Evolutionary conservation across 2,329 filamentous ascomycete species (phyloP), one percentile per base, ranked within the genome.

Genomic region (Epicoccum nigrum): DNA sequence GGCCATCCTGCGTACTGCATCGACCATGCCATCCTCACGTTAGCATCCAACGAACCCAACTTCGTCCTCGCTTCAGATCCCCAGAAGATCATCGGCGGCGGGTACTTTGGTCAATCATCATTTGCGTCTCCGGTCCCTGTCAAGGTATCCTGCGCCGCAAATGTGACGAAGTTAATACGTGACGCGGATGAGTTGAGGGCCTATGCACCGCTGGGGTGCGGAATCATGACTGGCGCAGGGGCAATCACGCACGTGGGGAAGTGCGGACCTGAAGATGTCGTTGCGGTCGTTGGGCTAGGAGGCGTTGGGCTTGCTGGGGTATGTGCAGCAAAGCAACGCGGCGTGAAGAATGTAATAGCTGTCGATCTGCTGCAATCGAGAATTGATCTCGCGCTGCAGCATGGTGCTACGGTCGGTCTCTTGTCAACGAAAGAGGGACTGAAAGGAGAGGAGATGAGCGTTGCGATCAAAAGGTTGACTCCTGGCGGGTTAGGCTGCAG

Each of bases 51-150:
- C 48, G 68, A 73, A 12, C 71, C 79, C 51, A 83, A 83, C 65
- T 75, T 78, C 51, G 67, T 68, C 42, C 59, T 64, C 8, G 57
- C 51, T 39, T 50, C 44, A 2, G 54, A 47, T 25, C 17, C 47
- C 6, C 13, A 21, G 8, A 60, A 67, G 32, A 58, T 62, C 21
- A 68, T 70, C 25, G 68, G 68, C 7, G 77, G 77, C 8, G 58
- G 56, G 23, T 83, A 83, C 65, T 81, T 81, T 62, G 79, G 79
- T 1, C 77, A 80, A 48, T 76, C 72, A 2, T 78, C 75, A 32
- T 79, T 78, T 50, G 70, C 77, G 2, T 69, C 56, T 44, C 63
- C 68, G 33, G 73, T 68, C 6, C 65, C 78, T 7, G 77, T 77
- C 0, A 68, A 70, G 32, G 66, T 75, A 32, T 71, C 62, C 30